Conservation (phyloP, 2,329 filamentous ascomycete genomes). For the Talaromyces sp. region DNA sequence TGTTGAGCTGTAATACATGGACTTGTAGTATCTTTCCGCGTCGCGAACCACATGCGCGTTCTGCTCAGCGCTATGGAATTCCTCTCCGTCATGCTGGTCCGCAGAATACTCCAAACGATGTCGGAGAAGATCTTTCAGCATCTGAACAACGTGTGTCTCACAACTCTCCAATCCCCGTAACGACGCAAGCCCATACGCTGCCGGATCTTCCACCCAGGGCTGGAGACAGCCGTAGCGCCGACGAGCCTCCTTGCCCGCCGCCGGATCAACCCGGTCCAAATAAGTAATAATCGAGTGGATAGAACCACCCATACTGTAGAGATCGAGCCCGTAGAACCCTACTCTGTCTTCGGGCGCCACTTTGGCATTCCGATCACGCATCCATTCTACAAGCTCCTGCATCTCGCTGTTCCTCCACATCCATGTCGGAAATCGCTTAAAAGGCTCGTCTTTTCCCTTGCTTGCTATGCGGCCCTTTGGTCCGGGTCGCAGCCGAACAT, state of each 20-base stretch:
- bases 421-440: conserved; percentile 50
- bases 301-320: conserved; percentile 46
- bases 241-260: conserved; percentile 39
- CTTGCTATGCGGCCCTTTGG: conserved; percentile 24
- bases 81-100: conserved; percentile 35
- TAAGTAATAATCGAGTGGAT: conserved; percentile 46
- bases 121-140: conserved; percentile 41
- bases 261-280: conserved; percentile 41
- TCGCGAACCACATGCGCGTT: conserved; percentile 47
- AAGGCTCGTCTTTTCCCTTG: conserved; percentile 31
- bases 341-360: conserved; percentile 25
- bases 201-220: conserved; percentile 46
- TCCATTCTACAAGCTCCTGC: conserved; percentile 48
- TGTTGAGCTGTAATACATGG: conserved; percentile 47
- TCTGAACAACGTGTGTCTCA: conserved; percentile 40
- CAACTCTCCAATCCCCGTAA: conserved; percentile 40
- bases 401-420: conserved; percentile 54
- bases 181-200: conserved; percentile 44
- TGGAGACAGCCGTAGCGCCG: conserved; percentile 43
- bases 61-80: conserved; percentile 46
- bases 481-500: conserved; percentile 43
- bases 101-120: conserved; percentile 38
- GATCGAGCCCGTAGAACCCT: conserved; percentile 49
- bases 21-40: conserved; percentile 48
- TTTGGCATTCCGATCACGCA: conserved; percentile 39